Conservation (phyloP, 257 asterid genomes). For the Petunia secreta region DNA sequence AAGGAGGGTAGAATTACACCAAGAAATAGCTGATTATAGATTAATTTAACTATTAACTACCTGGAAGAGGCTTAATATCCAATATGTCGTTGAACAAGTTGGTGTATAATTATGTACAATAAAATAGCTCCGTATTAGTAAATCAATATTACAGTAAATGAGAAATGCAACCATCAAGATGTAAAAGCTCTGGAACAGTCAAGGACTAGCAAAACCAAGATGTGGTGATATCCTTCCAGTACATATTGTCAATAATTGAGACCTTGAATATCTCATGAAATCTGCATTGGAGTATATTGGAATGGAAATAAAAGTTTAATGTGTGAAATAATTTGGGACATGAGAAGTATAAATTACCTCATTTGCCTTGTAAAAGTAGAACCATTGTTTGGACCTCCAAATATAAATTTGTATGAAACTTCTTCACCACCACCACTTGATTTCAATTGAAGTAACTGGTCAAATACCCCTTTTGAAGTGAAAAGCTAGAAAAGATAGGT, state of each 20-base stretch:
- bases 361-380: slow-evolving; percentile 34
- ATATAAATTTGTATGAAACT: slow-evolving; percentile 49
- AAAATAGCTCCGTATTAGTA: slow-evolving; percentile 7
- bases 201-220: slow-evolving; percentile 19
- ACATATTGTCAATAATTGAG: slow-evolving; percentile 46
- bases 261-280: slow-evolving; percentile 35
- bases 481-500: slow-evolving; percentile 6
- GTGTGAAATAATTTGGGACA: background rate
- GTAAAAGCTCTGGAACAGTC: background rate
- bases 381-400: slow-evolving; percentile 42
- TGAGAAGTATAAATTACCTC: slow-evolving; percentile 36
- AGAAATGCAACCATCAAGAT: background rate
- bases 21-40: background rate
- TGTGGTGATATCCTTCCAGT: slow-evolving; percentile 51
- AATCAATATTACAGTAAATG: too few species aligned
- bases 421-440: slow-evolving; percentile 45
- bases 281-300: background rate
- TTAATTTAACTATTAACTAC: slow-evolving; percentile 32
- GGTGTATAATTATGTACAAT: slow-evolving; percentile 46
- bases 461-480: background rate
- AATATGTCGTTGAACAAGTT: slow-evolving; percentile 52
- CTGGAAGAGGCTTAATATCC: slow-evolving; percentile 56
- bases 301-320: background rate
- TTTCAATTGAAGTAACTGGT: slow-evolving; percentile 21
- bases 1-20: background rate